Evolutionary conservation across 306 rosid species (phyloP).

Genomic region (Inga oerstediana): DNA sequence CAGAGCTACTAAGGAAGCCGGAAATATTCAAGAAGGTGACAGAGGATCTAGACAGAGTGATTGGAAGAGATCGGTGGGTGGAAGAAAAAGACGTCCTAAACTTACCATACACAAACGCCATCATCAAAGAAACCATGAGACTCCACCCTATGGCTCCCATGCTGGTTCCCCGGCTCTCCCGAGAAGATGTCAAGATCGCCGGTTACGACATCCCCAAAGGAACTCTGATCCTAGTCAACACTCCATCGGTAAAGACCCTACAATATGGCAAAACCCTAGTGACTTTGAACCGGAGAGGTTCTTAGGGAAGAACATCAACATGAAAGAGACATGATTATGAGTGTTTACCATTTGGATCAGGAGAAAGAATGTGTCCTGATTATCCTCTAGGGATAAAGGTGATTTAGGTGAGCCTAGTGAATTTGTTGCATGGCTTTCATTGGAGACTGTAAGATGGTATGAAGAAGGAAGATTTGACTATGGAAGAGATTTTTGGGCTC

Average conservation of each 20-base stretch:
- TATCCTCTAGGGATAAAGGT: slow-evolving; percentile 78
- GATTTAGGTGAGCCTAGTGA: slow-evolving; percentile 71
- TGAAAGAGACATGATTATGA: slow-evolving; percentile 73
- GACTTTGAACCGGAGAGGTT: slow-evolving; percentile 78
- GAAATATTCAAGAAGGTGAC: slow-evolving; percentile 54
- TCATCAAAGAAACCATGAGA: slow-evolving; percentile 75
- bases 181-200: slow-evolving; percentile 48
- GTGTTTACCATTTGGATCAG: slow-evolving; percentile 82
- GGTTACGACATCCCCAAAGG: slow-evolving; percentile 79
- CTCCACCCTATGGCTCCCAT: slow-evolving; percentile 86
- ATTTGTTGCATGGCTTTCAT: slow-evolving; percentile 73
- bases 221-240: slow-evolving; percentile 52
- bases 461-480: slow-evolving; percentile 58
- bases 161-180: slow-evolving; percentile 60
- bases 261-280: slow-evolving; percentile 66
- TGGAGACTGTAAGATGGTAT: slow-evolving; percentile 58
- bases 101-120: slow-evolving; percentile 57
- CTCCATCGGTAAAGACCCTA: slow-evolving; percentile 65
- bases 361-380: slow-evolving; percentile 88
- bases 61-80: slow-evolving; percentile 82
- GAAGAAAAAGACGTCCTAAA: slow-evolving; percentile 73
- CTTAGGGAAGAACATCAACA: slow-evolving; percentile 53
- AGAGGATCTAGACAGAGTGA: slow-evolving; percentile 70
- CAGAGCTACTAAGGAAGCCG: slow-evolving; percentile 64
- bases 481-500: slow-evolving; percentile 76